phyloP scores from a whole-genome alignment of 768 basidiomycete species.

The Trametes cingulata region DNA sequence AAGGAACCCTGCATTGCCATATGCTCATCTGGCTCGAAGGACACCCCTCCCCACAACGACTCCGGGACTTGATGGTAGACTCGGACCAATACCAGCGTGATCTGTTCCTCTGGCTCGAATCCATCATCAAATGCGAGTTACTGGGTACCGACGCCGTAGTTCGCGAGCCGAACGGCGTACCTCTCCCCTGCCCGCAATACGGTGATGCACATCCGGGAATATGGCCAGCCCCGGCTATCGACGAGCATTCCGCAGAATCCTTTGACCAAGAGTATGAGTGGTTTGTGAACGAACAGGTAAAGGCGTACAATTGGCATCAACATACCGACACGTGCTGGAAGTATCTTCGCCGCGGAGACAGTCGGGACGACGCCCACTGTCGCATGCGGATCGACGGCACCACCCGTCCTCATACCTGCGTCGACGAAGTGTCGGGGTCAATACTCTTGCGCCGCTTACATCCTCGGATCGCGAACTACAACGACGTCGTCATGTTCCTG shows the following conservation, averaged over 20 bases:
- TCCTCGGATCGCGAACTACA: neutral
- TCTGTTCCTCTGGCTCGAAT: neutral
- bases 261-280: too few relatives aligned
- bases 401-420: neutral
- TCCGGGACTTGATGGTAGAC: conserved; percentile 13
- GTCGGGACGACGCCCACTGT: neutral
- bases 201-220: too few relatives aligned
- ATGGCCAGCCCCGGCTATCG: too few relatives aligned
- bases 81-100: neutral
- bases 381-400: neutral
- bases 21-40: conserved; percentile 34
- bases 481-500: too few relatives aligned
- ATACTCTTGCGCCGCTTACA: neutral
- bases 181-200: too few relatives aligned
- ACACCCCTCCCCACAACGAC: conserved; percentile 24
- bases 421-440: neutral
- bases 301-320: neutral
- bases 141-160: neutral
- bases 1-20: conserved; percentile 36
- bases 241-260: too few relatives aligned
- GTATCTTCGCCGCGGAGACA: neutral
- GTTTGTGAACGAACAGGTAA: too few relatives aligned
- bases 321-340: neutral
- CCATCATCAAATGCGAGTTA: neutral
- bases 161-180: too few relatives aligned